Base-by-base conservation (phyloP, 2,329 filamentous ascomycete species). In the Coniosporium tulheliwenetii region DNA sequence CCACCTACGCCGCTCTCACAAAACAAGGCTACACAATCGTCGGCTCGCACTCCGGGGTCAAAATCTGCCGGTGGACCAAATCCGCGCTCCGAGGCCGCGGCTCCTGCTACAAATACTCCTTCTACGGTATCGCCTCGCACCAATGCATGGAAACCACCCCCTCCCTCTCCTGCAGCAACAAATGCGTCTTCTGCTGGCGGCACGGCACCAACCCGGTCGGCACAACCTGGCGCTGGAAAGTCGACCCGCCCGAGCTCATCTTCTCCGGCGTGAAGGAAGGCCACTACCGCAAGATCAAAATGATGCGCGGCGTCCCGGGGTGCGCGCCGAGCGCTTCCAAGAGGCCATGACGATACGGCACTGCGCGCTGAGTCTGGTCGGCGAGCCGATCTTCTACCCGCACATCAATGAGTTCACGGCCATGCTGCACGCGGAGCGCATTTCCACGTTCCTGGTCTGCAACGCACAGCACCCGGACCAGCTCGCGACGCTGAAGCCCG, bases 31-130 rank as follows among this genome's bases (percentile, higher is more conserved):
- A 96, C 58, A 80, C 83, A 1, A 95, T 96, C 43, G 82, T 98
- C 32, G 91, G 91, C 40, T 89, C 85, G 0, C 91, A 96, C 63
- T 93, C 85, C 0, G 89, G 89, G 29, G 89, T 96, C 48, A 96
- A 96, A 62, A 94, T 95, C 52, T 98, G 89, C 57, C 84, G 91
- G 30, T 98, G 89, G 89, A 96, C 91, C 8, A 98, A 98, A 63
- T 95, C 87, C 1, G 89, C 89, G 8, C 77, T 96, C 1, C 83
- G 89, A 33, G 89, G 89, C 10, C 80, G 89, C 34, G 91, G 89
- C 4, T 93, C 85, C 16, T 98, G 89, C 67, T 98, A 98, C 71
- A 96, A 98, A 56, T 95, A 78, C 61, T 93, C 85, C 0, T 93
- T 98, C 60, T 98, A 98, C 60, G 89, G 89, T 38, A 98, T 98